Conservation (phyloP, 2,329 filamentous ascomycete genomes). For the Phialophora verrucosa region DNA sequence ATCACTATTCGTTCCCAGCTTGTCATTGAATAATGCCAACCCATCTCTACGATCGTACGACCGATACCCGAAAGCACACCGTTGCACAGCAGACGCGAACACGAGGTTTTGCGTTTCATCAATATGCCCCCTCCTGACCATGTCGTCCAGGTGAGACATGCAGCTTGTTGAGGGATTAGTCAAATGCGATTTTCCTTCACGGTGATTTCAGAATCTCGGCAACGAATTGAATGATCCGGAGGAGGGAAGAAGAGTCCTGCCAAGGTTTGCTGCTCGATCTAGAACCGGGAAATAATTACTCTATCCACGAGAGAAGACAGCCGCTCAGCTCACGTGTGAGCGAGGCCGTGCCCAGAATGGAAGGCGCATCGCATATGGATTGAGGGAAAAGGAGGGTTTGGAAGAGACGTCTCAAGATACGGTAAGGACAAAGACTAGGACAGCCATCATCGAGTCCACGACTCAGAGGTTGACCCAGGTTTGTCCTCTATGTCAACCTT, state of each 20-base stretch:
- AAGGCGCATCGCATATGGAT: no score
- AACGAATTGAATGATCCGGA: no score
- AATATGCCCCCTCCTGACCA: background rate
- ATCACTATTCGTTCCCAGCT: background rate
- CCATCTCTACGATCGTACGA: background rate
- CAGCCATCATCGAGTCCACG: no score
- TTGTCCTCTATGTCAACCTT: no score
- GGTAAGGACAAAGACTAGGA: no score
- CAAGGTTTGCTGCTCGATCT: background rate
- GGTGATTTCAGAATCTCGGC: background rate
- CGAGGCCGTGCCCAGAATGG: no score
- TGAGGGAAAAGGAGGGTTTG: no score
- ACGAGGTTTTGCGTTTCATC: background rate
- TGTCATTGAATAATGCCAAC: constrained; percentile 1
- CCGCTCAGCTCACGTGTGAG: no score
- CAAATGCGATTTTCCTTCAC: background rate
- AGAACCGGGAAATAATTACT: background rate
- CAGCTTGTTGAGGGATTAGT: background rate
- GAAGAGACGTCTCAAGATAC: no score
- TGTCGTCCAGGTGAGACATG: background rate
- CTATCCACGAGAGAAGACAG: no score
- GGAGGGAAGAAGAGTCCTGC: background rate
- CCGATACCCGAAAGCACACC: background rate
- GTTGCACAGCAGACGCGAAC: background rate
- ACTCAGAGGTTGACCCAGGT: no score